Percentiles rank a stretch among this genome's conserved stretches.
Conservation (phyloP, 2,329 filamentous ascomycete species). For the Ascochyta lentis region DNA sequence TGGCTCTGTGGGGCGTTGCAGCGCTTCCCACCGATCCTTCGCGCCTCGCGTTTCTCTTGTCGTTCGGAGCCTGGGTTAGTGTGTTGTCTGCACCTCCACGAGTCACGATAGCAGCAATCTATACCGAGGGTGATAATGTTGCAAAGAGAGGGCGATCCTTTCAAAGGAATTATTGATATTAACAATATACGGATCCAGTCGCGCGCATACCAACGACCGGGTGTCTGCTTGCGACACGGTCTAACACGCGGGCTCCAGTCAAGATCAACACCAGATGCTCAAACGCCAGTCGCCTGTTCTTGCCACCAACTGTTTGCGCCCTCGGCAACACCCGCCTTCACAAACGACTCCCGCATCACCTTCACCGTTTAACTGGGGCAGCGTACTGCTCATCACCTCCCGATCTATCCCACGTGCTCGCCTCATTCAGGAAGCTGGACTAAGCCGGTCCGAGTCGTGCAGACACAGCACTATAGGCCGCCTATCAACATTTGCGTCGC, state of each 20-base stretch:
- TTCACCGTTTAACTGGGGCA: slow-evolving; percentile 7
- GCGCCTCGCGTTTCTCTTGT: slow-evolving; percentile 1
- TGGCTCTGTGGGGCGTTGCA: slow-evolving; percentile 8
- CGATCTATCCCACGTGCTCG: slow-evolving; percentile 7
- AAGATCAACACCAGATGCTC: not conserved
- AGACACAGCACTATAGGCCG: slow-evolving; percentile 12
- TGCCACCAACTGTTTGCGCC: not conserved
- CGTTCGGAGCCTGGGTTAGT: slow-evolving; percentile 1
- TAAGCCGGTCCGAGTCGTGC: slow-evolving; percentile 9
- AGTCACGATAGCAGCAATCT: slow-evolving; percentile 4
- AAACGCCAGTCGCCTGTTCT: slow-evolving; percentile 6
- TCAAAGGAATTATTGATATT: not conserved
- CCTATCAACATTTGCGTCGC: slow-evolving; percentile 12
- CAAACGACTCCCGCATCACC: not conserved
- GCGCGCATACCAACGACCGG: not conserved
- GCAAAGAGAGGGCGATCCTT: not conserved
- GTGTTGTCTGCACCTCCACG: not conserved
- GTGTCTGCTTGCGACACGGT: slow-evolving; percentile 1
- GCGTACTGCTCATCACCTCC: slow-evolving; percentile 6
- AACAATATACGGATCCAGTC: not conserved
- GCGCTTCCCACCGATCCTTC: slow-evolving; percentile 9
- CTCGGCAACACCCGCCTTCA: slow-evolving; percentile 5
- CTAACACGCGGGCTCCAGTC: not conserved
- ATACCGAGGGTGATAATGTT: slow-evolving; percentile 3
- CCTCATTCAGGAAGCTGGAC: slow-evolving; percentile 5